A percentile compares a stretch with the other conserved stretches of the same genome.
These are phyloP conservation scores for Trematosphaeria pertusa DNA, from an alignment of 2,329 filamentous ascomycete genomes.

Conservation along the genomic window DNA sequence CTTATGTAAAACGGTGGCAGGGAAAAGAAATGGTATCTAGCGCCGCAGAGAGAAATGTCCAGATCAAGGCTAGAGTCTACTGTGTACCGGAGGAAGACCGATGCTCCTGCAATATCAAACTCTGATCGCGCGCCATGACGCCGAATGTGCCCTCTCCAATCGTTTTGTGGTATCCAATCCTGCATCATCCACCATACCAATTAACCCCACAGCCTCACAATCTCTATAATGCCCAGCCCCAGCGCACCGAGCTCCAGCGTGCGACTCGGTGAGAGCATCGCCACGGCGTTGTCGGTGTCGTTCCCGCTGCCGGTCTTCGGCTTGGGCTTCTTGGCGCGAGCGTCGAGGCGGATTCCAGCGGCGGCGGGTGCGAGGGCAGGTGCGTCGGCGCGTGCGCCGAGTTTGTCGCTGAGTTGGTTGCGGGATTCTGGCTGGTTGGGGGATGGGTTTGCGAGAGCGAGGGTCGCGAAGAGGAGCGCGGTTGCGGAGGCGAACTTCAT, in stretches of 20 bases:
- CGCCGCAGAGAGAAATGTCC: too few relatives aligned
- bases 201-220: slow-evolving; percentile 29
- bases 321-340: slow-evolving; percentile 25
- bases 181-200: too few relatives aligned
- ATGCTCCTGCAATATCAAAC: too few relatives aligned
- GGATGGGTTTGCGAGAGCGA: slow-evolving; percentile 37
- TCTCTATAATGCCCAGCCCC: slow-evolving; percentile 33
- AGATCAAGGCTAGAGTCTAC: too few relatives aligned
- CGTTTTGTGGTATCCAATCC: too few relatives aligned
- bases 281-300: slow-evolving; percentile 24
- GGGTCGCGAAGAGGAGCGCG: slow-evolving; percentile 31
- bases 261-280: slow-evolving; percentile 25
- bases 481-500: slow-evolving; percentile 37
- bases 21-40: too few relatives aligned
- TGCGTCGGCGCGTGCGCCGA: slow-evolving; percentile 18
- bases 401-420: slow-evolving; percentile 6
- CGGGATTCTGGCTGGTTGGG: slow-evolving; percentile 15
- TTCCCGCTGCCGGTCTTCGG: slow-evolving; percentile 11
- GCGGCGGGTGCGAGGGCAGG: slow-evolving; percentile 13
- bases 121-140: too few relatives aligned
- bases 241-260: slow-evolving; percentile 33
- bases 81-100: too few relatives aligned
- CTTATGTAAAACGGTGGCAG: too few relatives aligned
- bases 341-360: slow-evolving; percentile 25
- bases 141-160: too few relatives aligned